Percentiles rank a stretch among this genome's conserved stretches.
phyloP scores from a whole-genome alignment of 2,329 filamentous ascomycete species.

The Dryadomyces quercus-mongolicae region DNA sequence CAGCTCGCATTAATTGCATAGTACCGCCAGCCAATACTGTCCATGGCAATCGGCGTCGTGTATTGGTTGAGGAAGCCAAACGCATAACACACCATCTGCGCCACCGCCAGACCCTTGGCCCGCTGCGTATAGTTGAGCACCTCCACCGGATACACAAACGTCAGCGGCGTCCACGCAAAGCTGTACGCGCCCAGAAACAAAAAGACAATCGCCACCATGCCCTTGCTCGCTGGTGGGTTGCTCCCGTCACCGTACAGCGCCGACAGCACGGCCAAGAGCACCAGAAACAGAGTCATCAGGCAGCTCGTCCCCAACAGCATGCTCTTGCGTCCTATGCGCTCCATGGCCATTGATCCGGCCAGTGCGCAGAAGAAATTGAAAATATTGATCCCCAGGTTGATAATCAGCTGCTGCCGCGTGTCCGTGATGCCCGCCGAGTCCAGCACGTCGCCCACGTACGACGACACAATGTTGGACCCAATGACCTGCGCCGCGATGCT shows the following conservation, averaged over 20 bases:
- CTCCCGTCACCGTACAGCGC: background rate
- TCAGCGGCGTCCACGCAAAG: conserved; percentile 13
- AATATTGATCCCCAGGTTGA: conserved; percentile 1
- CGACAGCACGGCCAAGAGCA: conserved; percentile 40
- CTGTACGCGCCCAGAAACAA: conserved; percentile 1
- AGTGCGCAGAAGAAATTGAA: conserved; percentile 1
- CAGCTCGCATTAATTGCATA: conserved; percentile 30
- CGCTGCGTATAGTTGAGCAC: conserved; percentile 36
- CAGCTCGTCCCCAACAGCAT: conserved; percentile 50
- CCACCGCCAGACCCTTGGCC: conserved; percentile 5
- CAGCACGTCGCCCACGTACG: conserved; percentile 2
- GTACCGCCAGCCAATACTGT: conserved; percentile 26
- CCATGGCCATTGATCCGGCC: background rate
- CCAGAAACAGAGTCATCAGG: conserved; percentile 58
- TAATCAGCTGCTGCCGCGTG: conserved; percentile 1
- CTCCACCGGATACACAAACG: conserved; percentile 51
- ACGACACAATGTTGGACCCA: conserved; percentile 4
- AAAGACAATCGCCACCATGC: conserved; percentile 2
- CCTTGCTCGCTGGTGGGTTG: background rate
- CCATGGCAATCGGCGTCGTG: conserved; percentile 16
- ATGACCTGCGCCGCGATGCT: conserved; percentile 2
- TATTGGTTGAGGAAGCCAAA: conserved; percentile 6
- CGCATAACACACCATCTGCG: conserved; percentile 1
- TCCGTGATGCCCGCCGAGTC: conserved; percentile 1
- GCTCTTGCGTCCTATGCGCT: conserved; percentile 32